These are phyloP conservation scores for Solanum piurae DNA, from an alignment of 257 asterid genomes.

Conservation along the genomic window DNA sequence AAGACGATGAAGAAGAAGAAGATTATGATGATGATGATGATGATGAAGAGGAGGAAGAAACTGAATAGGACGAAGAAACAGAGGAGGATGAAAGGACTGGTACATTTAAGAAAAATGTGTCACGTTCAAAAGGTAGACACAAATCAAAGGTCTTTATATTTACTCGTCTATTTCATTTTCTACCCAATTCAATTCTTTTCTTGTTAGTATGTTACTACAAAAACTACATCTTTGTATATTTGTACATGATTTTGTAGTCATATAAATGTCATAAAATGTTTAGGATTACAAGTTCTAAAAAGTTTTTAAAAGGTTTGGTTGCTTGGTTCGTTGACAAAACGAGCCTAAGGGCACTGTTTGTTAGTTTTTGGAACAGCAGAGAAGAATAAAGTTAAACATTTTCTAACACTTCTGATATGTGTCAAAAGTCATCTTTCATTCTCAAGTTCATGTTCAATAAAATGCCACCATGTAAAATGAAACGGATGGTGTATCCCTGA, in stretches of 20 bases:
- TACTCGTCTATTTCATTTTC: neutral
- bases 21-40: neutral
- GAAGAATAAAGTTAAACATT: neutral
- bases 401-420: neutral
- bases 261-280: neutral
- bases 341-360: neutral
- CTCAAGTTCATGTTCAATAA: neutral
- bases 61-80: neutral
- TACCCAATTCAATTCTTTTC: neutral
- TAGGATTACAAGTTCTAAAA: neutral
- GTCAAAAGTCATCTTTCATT: neutral
- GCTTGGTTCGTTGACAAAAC: neutral
- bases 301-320: neutral
- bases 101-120: neutral
- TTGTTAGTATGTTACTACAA: neutral
- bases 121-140: neutral
- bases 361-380: neutral
- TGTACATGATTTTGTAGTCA: neutral
- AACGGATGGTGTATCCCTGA: neutral
- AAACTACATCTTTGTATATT: neutral
- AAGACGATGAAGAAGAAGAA: neutral
- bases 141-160: neutral
- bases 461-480: neutral
- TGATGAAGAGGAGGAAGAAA: neutral
- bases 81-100: neutral